Base-by-base conservation (phyloP, 164 flowering plant species). In the Vitis labrusca region DNA sequence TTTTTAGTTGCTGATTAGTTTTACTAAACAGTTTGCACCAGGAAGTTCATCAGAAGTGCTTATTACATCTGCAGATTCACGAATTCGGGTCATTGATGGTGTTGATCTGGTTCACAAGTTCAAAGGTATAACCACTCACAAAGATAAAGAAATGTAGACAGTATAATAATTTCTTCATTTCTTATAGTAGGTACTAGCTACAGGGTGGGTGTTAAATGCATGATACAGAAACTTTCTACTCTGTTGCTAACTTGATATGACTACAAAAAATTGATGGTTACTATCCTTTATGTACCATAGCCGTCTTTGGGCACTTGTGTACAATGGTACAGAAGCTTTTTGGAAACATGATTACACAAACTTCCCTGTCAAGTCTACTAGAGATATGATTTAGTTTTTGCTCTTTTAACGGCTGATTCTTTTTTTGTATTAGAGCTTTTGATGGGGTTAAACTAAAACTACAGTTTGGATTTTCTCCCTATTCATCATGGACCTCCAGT, bases 11-110 rank as follows among this genome's bases (percentile, higher is more conserved):
- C 81, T 84, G 69, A 73, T 69, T 17, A 65, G 37, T 75, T 70
- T 48, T 37, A 57, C 13, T 66, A 2, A 61, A 74, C 89, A 96
- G 99, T 96, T 92, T 85, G 84, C 87, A 8, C 97, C 97, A 32
- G 95, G 97, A 75, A 96, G 95, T 75, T 83, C 88, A 63, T 84
- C 98, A 59, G 98, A 96, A 85, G 97, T 92, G 74, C 87, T 96
- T 13, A 76, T 96, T 54, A 93, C 99, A 59, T 90, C 98, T 54
- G 97, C 98, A 56, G 99, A 96, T 86, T 96, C 98, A 52, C 84
- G 97, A 71, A 71, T 96, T 70, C 87, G 99, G 55, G 94, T 96
- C 67, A 73, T 96, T 77, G 91, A 93, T 73, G 91, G 92, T 74
- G 75, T 73, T 74, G 97, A 93, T 78, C 80, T 91, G 63, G 83